Evolutionary conservation across 108 stramenopile genomes (phyloP), one percentile per base, ranked within the genome.

Genomic region (Phaeodactylum tricornutum): DNA sequence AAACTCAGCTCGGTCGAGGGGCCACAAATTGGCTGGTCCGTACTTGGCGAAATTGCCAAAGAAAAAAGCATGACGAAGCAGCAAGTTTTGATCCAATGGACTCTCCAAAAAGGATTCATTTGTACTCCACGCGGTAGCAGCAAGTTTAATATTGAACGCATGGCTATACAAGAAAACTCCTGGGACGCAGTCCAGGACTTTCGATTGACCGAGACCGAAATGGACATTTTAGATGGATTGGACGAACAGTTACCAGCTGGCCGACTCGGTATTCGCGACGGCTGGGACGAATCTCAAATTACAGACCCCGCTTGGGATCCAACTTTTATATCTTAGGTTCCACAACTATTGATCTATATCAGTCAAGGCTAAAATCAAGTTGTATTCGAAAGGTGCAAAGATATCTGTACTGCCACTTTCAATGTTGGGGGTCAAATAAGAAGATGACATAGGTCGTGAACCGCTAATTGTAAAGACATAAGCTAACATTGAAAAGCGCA

Each of bases 141-240:
- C 8, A 35, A 37, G 35, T 77, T 62, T 2, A 80, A 81, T 21
- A 29, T 81, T n/a, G 82, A 88, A 56, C 54, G 77, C 16, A 9
- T 74, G 6, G 87, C 87, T 8, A 84, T 88, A 43, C 75, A 68
- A 1, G 82, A 84, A 63, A 84, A 87, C 45, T 71, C 72, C 4
- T 76, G 74, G 38, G 77, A 70, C 4, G 81, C 74, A 29, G 74
- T 73, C 37, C 31, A 50, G 3, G 36, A 45, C 4, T 71, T 68
- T 49, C 23, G 53, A 11, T 48, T 85, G 44, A 60, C 67, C 2
- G 37, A 47, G 1, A 69, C 65, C 43, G 79, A 88, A 43, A 81
- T 88, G 75, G 42, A 19, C 31, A 39, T 72, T 22, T 38, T 88
- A 29, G 66, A 81, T 55, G 59, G 54, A 15, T 66, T 88, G 2